Evolutionary conservation across 306 rosid genomes (phyloP).

Genomic region (Lotus japonicus): DNA sequence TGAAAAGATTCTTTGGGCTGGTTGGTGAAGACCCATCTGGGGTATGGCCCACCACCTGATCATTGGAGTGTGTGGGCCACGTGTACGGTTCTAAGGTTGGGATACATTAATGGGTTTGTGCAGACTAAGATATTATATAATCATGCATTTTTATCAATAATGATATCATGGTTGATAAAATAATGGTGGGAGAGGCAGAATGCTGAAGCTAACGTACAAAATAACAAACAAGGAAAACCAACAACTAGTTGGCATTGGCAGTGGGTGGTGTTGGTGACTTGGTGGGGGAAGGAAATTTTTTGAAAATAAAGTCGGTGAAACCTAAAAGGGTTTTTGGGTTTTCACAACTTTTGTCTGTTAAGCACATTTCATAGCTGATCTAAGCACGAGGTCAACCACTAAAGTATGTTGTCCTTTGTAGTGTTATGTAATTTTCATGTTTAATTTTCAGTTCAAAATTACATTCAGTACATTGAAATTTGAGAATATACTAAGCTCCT

Average conservation of each 20-base stretch:
- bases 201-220: constrained; percentile 41
- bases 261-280: constrained; percentile 29
- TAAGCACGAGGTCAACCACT: constrained; percentile 70
- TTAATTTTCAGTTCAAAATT: no score
- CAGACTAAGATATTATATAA: constrained; percentile 30
- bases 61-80: constrained; percentile 54
- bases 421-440: no score
- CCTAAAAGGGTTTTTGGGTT: constrained; percentile 18
- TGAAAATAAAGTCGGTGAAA: constrained; percentile 28
- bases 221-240: constrained; percentile 33
- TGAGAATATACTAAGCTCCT: no score
- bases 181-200: constrained; percentile 21
- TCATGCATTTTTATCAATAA: constrained; percentile 39
- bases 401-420: constrained; percentile 29
- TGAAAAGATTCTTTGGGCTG: constrained; percentile 18
- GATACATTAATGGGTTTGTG: constrained; percentile 28
- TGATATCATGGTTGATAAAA: constrained; percentile 34
- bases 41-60: constrained; percentile 33
- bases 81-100: constrained; percentile 43
- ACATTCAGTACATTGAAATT: no score
- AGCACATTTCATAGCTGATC: constrained; percentile 44
- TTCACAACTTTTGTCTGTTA: constrained; percentile 24
- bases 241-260: constrained; percentile 28
- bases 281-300: background rate
- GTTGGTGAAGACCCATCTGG: constrained; percentile 43